Evolutionary conservation across 257 asterid genomes (phyloP), one percentile per base, ranked within the genome.

Genomic region (Cinchona pubescens): DNA sequence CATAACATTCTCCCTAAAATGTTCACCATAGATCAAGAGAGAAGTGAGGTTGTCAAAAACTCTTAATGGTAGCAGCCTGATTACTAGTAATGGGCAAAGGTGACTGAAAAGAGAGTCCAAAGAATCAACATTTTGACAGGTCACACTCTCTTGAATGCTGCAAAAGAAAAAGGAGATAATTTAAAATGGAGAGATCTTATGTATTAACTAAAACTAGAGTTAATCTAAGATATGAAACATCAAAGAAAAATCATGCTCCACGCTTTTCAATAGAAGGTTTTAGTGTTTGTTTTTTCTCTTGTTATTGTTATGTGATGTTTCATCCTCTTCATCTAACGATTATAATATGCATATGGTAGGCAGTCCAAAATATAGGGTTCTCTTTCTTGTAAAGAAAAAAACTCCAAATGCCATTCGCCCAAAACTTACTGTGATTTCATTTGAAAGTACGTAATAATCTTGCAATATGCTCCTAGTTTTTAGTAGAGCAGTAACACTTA

Each of bases 81-180:
- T 89, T 37, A 94, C 76, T 68, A 94, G 93, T 84, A 94, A 87
- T n/a, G 97, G 98, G 84, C 96, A 90, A 75, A 94, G 96, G 76
- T 83, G 91, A 78, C 79, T 82, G 79, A 91, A 94, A 61, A 94
- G 86, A 71, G 84, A 76, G 63, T 84, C 78, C 79, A 79, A 74
- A 69, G 81, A 75, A 70, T 81, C 94, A 79, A 69, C 74, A 63
- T 42, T 78, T 69, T 83, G 72, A 71, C 79, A 78, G 76, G 51
- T 75, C 77, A 61, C 69, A 64, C 77, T 78, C 75, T 79, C 74
- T n/a, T n/a, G 78, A 42, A 56, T 67, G 61, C 93, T 88, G 88
- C 82, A 29, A 75, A 46, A 38, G 61, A 61, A 67, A 67, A 29
- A 74, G 67, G 25, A 15, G 55, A 48, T 55, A 40, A 59, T 35